Evolutionary conservation across 176 grass and related monocot genomes (phyloP).

Genomic region (Zoysia japonica): DNA sequence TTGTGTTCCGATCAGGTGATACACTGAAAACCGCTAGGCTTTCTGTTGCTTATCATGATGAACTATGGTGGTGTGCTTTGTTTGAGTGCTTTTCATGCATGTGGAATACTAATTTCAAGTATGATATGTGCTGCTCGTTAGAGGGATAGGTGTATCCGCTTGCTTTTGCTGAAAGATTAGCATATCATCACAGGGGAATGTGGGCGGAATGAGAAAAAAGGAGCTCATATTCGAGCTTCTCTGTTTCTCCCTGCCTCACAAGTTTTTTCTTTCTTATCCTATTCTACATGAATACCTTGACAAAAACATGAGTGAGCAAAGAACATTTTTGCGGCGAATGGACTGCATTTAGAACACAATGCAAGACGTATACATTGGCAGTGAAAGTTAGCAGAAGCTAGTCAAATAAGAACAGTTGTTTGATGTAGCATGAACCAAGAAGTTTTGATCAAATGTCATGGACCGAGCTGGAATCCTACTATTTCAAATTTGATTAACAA

Average conservation of each 20-base stretch:
- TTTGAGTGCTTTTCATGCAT: slow-evolving; percentile 44
- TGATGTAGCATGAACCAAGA: neutral
- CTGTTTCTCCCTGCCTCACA: slow-evolving; percentile 16
- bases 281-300: slow-evolving; percentile 3
- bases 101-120: slow-evolving; percentile 32
- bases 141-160: slow-evolving; percentile 26
- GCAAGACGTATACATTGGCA: neutral
- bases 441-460: neutral
- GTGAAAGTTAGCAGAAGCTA: slow-evolving; percentile 6
- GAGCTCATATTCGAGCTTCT: slow-evolving; percentile 10
- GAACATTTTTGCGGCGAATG: neutral
- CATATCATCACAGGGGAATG: slow-evolving; percentile 56
- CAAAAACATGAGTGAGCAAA: slow-evolving; percentile 12
- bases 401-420: slow-evolving; percentile 8
- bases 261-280: neutral
- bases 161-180: slow-evolving; percentile 52
- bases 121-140: slow-evolving; percentile 35
- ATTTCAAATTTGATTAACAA: slow-evolving; percentile 17
- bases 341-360: neutral
- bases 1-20: slow-evolving; percentile 45
- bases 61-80: slow-evolving; percentile 29
- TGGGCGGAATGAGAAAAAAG: slow-evolving; percentile 28
- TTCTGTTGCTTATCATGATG: slow-evolving; percentile 25
- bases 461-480: neutral
- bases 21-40: slow-evolving; percentile 37